A percentile compares a stretch with the other conserved stretches of the same genome.
phyloP scores from a whole-genome alignment of 352 stramenopile species.

The Peronospora farinosa region DNA sequence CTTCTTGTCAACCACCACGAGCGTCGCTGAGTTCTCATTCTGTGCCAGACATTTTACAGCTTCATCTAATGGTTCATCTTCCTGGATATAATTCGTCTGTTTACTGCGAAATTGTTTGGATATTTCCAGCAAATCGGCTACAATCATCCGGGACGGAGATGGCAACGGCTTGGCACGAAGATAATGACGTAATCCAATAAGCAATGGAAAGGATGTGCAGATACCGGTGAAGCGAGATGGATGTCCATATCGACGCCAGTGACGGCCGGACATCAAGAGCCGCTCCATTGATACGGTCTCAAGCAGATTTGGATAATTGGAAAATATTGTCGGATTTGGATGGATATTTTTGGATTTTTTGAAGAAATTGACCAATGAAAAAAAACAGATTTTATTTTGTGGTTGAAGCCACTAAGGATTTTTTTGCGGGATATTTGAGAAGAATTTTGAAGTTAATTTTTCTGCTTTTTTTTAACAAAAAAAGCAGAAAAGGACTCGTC shows the following conservation, averaged over 20 bases:
- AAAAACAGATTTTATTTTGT: not conserved
- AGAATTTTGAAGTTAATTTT: no score
- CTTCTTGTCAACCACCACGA: conserved; percentile 64
- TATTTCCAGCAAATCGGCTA: conserved; percentile 64
- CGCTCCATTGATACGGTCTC: conserved; percentile 9
- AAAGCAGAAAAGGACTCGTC: no score
- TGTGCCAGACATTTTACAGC: conserved; percentile 54
- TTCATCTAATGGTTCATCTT: conserved; percentile 58
- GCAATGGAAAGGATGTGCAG: not conserved
- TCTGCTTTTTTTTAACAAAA: no score
- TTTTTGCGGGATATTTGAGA: no score
- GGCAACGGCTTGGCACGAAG: conserved; percentile 21
- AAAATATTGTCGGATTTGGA: no score
- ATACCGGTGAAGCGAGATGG: conserved; percentile 1
- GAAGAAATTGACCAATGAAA: not conserved
- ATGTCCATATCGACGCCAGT: conserved; percentile 15
- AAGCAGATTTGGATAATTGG: not conserved
- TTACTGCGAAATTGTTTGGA: conserved; percentile 69
- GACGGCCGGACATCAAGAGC: conserved; percentile 8
- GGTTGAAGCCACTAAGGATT: not conserved
- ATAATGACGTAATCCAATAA: conserved; percentile 2
- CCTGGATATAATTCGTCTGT: conserved; percentile 63
- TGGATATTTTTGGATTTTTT: no score
- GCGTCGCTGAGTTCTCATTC: conserved; percentile 71
- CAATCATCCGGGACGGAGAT: conserved; percentile 45